Evolutionary conservation across 805 yeast species (phyloP), one percentile per base, ranked within the genome.

Genomic region (Sugiyamaella americana): DNA sequence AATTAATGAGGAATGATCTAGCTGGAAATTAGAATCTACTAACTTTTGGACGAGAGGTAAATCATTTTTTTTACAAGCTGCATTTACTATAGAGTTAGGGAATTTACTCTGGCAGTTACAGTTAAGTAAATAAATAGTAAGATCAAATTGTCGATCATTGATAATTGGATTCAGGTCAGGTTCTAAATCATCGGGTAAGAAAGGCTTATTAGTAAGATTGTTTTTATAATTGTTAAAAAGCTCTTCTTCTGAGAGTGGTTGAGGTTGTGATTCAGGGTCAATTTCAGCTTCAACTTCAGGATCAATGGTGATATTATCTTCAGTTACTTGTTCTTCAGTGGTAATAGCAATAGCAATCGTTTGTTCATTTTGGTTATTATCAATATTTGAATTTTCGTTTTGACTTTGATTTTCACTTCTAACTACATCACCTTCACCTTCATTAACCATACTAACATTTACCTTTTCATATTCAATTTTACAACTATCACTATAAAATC

Each of bases 381-480:
- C n/a, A n/a, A n/a, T n/a, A n/a, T n/a, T n/a, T n/a, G n/a, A n/a
- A n/a, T n/a, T n/a, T n/a, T n/a, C n/a, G n/a, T n/a, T n/a, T 42
- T 42, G n/a, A 22, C 26, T 43, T 18, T 42, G 10, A 4, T 43
- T 16, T n/a, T n/a, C n/a, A n/a, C 4, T 32, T 23, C 21, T 41
- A 8, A 13, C 19, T 41, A n/a, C n/a, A n/a, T n/a, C n/a, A n/a
- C n/a, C n/a, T n/a, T n/a, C n/a, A n/a, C n/a, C n/a, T n/a, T n/a
- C 44, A n/a, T 10, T 30, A 34, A 13, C 39, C 64, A 58, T 3
- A 61, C 56, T 24, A 49, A 56, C 36, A 36, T 47, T 17, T 16
- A 16, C 24, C n/a, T n/a, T n/a, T n/a, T n/a, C n/a, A n/a, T n/a
- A n/a, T n/a, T n/a, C n/a, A n/a, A n/a, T n/a, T n/a, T n/a, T n/a